Base-by-base conservation (phyloP, 441 rosid species). In the Populus hybrid region DNA sequence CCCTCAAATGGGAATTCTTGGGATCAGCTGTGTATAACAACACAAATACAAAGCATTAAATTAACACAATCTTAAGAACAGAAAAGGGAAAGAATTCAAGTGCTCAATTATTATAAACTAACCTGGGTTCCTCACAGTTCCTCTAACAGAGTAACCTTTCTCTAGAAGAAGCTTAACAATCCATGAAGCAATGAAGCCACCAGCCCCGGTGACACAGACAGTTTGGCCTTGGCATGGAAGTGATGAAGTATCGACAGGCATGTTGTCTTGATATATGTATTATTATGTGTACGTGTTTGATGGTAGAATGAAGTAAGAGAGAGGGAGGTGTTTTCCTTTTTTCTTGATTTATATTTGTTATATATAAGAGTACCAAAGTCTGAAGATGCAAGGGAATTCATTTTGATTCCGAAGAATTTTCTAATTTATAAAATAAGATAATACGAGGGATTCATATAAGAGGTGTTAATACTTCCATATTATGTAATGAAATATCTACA, bases 151-250 rank as follows among this genome's bases (percentile, higher is more conserved):
- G 83, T 93, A 93, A 73, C 93, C 98, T 82, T 81, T 83, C 69
- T 93, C 91, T 11, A 93, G 81, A n/a, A 94, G 94, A 38, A 90
- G 85, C 73, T 93, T 92, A 42, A 94, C 97, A 8, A 89, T 85
- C 98, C 98, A 92, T 8, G 99, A 95, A 72, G 95, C 97, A 42
- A 93, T 94, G 85, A 90, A 94, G 75, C 98, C 95, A 6, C 94
- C 98, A 24, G 99, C 93, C 14, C 99, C 99, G 74, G 99, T 95
- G 83, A 95, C 96, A 73, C 99, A 95, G 64, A 95, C 85, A 24
- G 94, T 82, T 76, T 86, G 90, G 69, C 90, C 90, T 57, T 87
- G 87, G 69, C 89, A 90, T 69, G 84, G 70, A 38, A 83, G 81
- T 14, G 90, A 82, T 14, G 86, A 76, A 76, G 57, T 81, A 82